A percentile compares a stretch with the other conserved stretches of the same genome.
Conservation (phyloP, 441 rosid species). For the Gossypium laxum region DNA sequence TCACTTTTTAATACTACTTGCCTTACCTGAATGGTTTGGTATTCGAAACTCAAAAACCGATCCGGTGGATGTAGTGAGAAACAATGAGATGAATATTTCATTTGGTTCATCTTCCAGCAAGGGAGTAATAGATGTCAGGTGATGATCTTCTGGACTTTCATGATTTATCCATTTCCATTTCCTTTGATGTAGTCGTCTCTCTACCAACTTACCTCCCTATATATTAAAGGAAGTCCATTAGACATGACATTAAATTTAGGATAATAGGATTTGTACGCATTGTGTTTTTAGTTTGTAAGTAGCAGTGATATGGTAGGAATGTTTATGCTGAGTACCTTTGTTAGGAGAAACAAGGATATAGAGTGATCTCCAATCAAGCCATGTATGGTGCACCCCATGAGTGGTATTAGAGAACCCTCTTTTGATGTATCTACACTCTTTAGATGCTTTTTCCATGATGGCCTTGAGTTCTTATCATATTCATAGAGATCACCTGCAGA, state of each 20-base stretch:
- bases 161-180: conserved; percentile 67
- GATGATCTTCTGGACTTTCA: conserved; percentile 44
- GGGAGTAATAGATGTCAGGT: conserved; percentile 44
- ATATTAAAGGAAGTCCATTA: not conserved
- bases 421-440: conserved; percentile 8
- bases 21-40: conserved; percentile 36
- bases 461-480: conserved; percentile 47
- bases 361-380: conserved; percentile 41
- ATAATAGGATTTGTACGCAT: not conserved
- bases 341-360: conserved; percentile 48
- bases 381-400: conserved; percentile 31
- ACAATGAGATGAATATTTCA: conserved; percentile 33
- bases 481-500: conserved; percentile 61
- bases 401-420: conserved; percentile 25
- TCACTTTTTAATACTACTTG: not conserved
- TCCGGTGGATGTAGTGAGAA: conserved; percentile 45
- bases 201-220: conserved; percentile 47
- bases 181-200: conserved; percentile 44
- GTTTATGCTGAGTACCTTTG: conserved; percentile 34
- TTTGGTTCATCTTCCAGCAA: conserved; percentile 37
- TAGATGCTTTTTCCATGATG: conserved; percentile 73
- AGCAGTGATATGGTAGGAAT: not conserved
- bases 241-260: not conserved
- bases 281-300: not conserved
- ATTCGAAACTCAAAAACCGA: conserved; percentile 37